Percentiles rank a stretch among this genome's conserved stretches.
Conservation (phyloP, 2,329 filamentous ascomycete species). For the Fusarium devonianum region DNA sequence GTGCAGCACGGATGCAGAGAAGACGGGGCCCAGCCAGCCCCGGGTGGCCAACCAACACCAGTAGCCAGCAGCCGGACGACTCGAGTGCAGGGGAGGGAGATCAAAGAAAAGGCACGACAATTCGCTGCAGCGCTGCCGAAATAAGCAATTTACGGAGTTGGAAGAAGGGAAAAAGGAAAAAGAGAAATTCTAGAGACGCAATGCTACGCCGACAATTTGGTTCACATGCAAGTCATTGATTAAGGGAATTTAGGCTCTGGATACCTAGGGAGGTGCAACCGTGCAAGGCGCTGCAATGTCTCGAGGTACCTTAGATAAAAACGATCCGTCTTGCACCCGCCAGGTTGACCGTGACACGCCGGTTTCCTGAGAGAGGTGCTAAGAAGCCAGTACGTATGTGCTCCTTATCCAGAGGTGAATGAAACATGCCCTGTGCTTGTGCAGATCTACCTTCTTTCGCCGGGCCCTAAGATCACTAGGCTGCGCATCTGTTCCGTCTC, state of each 20-base stretch:
- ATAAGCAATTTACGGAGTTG: background rate
- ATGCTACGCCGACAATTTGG: background rate
- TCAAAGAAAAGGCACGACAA: background rate
- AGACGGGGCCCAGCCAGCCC: background rate
- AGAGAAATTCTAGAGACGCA: constrained; percentile 13
- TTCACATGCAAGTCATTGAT: constrained; percentile 1
- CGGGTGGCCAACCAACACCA: constrained; percentile 14
- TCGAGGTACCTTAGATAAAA: background rate
- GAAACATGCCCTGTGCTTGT: too few species aligned
- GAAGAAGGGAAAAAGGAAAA: background rate
- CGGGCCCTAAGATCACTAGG: background rate
- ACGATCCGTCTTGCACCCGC: too few species aligned
- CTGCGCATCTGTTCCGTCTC: background rate
- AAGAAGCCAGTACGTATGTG: too few species aligned
- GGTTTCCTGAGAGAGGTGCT: too few species aligned
- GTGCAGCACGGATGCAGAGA: constrained; percentile 2
- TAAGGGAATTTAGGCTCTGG: background rate
- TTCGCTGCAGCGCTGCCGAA: background rate
- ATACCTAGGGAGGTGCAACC: too few species aligned
- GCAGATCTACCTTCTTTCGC: too few species aligned
- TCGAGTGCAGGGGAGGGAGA: background rate
- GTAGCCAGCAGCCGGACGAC: background rate
- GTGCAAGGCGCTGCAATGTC: background rate
- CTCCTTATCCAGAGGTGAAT: too few species aligned
- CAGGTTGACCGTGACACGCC: too few species aligned